phyloP scores from a whole-genome alignment of 2,329 filamentous ascomycete species.

The Ceratocystis smalleyi region DNA sequence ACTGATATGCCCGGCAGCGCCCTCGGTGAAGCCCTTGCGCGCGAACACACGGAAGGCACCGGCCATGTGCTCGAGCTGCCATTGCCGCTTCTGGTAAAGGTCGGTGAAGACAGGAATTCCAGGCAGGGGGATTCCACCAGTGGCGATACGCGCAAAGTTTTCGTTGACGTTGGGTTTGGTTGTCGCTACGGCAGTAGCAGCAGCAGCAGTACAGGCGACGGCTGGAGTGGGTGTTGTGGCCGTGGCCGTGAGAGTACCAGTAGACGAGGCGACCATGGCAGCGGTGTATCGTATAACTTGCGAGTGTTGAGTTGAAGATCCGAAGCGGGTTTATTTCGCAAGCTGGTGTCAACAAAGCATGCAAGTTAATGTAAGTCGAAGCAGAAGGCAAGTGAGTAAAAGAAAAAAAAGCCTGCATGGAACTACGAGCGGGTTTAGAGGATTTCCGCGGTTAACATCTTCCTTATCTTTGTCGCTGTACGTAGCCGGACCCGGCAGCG shows the following conservation, averaged over 20 bases:
- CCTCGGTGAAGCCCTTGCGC: constrained; percentile 38
- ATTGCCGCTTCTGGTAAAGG: constrained; percentile 22
- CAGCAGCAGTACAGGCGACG: background rate
- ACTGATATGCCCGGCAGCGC: constrained; percentile 48
- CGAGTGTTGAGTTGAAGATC: background rate
- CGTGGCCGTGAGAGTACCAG: background rate
- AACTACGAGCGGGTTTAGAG: background rate
- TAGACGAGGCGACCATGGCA: constrained; percentile 9
- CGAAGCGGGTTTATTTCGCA: background rate
- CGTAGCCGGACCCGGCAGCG: constrained; percentile 3
- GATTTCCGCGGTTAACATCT: background rate
- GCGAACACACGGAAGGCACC: constrained; percentile 34
- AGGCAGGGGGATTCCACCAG: constrained; percentile 12
- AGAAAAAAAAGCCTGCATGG: background rate
- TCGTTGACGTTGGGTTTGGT: background rate
- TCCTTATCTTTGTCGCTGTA: background rate
- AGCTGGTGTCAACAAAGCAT: background rate
- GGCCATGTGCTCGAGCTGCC: constrained; percentile 29
- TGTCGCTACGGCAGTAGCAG: background rate
- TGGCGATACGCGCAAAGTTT: constrained; percentile 14
- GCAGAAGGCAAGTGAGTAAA: background rate
- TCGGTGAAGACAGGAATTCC: constrained; percentile 10
- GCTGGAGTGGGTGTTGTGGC: background rate
- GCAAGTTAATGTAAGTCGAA: background rate
- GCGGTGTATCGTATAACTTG: background rate